phyloP scores from a whole-genome alignment of 441 rosid genomes.

The Aleurites moluccanus region DNA sequence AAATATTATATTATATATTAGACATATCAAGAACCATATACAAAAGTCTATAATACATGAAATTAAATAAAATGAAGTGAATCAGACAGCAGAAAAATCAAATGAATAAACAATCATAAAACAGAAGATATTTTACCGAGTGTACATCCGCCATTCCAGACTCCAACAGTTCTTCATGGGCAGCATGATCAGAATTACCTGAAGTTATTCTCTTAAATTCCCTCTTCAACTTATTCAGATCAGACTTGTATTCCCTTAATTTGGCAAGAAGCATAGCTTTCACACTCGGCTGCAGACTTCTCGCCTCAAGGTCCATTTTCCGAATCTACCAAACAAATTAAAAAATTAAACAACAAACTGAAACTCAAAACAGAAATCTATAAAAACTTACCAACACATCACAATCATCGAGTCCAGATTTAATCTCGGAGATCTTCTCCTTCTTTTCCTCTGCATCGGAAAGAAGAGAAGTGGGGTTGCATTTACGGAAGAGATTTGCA shows the following conservation, averaged over 20 bases:
- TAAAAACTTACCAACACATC: conserved; percentile 61
- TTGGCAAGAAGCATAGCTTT: conserved; percentile 81
- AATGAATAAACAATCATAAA: background rate
- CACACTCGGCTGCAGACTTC: conserved; percentile 77
- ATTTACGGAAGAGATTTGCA: conserved; percentile 72
- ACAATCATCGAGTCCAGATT: conserved; percentile 82
- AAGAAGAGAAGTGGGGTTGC: conserved; percentile 57
- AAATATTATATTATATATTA: background rate
- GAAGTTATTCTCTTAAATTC: conserved; percentile 68
- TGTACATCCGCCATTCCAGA: conserved; percentile 80
- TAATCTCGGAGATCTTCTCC: conserved; percentile 54
- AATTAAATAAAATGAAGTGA: background rate
- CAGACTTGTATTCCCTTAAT: conserved; percentile 88
- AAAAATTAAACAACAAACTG: background rate
- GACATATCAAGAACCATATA: background rate
- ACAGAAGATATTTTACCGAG: conserved; percentile 40
- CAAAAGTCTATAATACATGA: background rate
- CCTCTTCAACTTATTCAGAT: conserved; percentile 81
- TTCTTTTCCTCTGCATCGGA: conserved; percentile 59
- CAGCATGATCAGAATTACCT: conserved; percentile 52
- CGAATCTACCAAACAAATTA: conserved; percentile 50
- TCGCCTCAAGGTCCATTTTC: conserved; percentile 97
- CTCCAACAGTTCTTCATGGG: conserved; percentile 74
- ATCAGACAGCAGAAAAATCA: no score
- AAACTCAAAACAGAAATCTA: background rate